Evolutionary conservation across 257 asterid species (phyloP).

Genomic region (Eucommia ulmoides): DNA sequence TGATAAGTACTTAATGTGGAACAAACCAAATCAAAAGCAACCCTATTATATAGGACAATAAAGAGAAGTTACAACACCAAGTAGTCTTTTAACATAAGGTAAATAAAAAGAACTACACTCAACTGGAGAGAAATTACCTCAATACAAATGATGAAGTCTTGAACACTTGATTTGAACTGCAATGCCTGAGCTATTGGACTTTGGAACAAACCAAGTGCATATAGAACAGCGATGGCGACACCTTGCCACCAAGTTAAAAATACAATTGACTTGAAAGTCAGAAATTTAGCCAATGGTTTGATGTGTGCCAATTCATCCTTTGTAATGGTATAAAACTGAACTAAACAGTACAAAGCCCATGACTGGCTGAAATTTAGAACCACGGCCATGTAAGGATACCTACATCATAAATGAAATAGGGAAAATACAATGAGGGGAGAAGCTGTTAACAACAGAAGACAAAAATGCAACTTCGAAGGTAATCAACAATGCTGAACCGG

Average conservation of each 20-base stretch:
- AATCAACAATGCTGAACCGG: background rate
- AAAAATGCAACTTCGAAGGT: too few species aligned
- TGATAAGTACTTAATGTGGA: too few species aligned
- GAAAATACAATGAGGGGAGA: too few species aligned
- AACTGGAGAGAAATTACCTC: conserved; percentile 62
- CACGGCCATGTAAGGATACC: conserved; percentile 94
- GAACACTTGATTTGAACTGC: conserved; percentile 78
- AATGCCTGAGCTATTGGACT: conserved; percentile 84
- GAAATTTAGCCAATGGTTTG: conserved; percentile 80
- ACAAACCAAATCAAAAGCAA: too few species aligned
- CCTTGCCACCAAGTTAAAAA: conserved; percentile 99
- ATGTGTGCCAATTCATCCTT: conserved; percentile 89
- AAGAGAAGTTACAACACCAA: too few species aligned
- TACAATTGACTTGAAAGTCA: conserved; percentile 94
- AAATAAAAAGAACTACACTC: too few species aligned
- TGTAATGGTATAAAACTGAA: conserved; percentile 82
- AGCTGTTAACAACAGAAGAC: too few species aligned
- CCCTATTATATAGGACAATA: too few species aligned
- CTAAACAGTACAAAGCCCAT: conserved; percentile 96
- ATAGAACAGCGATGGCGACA: conserved; percentile 76
- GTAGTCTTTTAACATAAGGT: too few species aligned
- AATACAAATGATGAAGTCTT: conserved; percentile 88
- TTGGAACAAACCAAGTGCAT: conserved; percentile 61
- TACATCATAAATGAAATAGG: conserved; percentile 27
- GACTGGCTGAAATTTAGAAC: conserved; percentile 93